These are phyloP conservation scores for Phytophthora cryptogea DNA, from an alignment of 352 stramenopile species.

Conservation along the genomic window DNA sequence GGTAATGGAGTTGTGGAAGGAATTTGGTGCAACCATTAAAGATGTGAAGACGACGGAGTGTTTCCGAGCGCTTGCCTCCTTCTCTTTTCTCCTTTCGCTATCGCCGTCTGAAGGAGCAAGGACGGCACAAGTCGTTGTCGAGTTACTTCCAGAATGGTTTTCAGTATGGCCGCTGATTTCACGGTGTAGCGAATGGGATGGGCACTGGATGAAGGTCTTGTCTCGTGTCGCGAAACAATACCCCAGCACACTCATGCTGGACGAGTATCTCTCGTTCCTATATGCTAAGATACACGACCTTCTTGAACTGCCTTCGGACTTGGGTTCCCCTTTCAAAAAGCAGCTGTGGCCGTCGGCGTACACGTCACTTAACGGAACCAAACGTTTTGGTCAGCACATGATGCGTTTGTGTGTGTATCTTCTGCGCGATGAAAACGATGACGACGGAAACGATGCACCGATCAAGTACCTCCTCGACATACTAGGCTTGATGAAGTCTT, in stretches of 20 bases:
- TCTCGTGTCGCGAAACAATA: slow-evolving; percentile 63
- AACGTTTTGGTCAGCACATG: slow-evolving; percentile 55
- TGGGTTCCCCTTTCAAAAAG: slow-evolving; percentile 65
- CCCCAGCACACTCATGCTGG: slow-evolving; percentile 31
- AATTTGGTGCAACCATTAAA: slow-evolving; percentile 47
- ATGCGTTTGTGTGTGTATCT: slow-evolving; percentile 66
- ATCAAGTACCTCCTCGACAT: slow-evolving; percentile 66
- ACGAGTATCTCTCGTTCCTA: slow-evolving; percentile 54
- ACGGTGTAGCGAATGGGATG: slow-evolving; percentile 62
- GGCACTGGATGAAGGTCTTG: slow-evolving; percentile 77
- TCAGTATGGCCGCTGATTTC: slow-evolving; percentile 59
- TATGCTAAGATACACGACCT: slow-evolving; percentile 72
- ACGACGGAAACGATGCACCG: slow-evolving; percentile 18
- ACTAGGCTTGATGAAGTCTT: slow-evolving; percentile 59
- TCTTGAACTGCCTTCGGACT: slow-evolving; percentile 65
- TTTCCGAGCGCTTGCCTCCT: slow-evolving; percentile 63
- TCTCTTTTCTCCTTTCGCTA: slow-evolving; percentile 55
- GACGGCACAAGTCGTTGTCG: slow-evolving; percentile 14
- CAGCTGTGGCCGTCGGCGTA: slow-evolving; percentile 62
- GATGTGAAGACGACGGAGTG: slow-evolving; percentile 55
- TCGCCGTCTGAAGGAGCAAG: slow-evolving; percentile 12
- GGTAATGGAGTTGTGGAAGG: slow-evolving; percentile 53
- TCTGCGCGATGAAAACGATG: slow-evolving; percentile 31
- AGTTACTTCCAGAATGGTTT: slow-evolving; percentile 62
- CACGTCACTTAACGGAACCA: slow-evolving; percentile 51